Conservation (phyloP, 768 basidiomycete species). For the Rubroboletus satanas region DNA sequence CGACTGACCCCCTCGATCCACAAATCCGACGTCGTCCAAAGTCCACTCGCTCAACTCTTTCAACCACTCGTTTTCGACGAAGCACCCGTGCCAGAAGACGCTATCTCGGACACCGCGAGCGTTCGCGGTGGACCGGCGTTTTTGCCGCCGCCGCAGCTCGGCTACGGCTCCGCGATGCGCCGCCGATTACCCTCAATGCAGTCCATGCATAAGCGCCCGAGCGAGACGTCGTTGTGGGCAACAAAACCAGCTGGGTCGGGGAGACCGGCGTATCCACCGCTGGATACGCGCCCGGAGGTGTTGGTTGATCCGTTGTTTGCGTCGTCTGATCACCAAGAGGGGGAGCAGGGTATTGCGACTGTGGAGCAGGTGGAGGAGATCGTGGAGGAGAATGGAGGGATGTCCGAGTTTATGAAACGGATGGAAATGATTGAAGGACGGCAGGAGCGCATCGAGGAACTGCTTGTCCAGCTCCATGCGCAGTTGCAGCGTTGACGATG, state of each 20-base stretch:
- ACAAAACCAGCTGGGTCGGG: background rate
- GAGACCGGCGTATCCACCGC: conserved; percentile 12
- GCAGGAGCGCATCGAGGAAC: conserved; percentile 47
- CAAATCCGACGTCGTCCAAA: conserved; percentile 31
- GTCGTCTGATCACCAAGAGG: conserved; percentile 25
- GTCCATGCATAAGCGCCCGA: conserved; percentile 14
- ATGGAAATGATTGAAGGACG: conserved; percentile 41
- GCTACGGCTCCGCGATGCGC: conserved; percentile 40
- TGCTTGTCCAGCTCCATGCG: conserved; percentile 36
- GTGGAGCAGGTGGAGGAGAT: conserved; percentile 28
- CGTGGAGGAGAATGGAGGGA: conserved; percentile 25
- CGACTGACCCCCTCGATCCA: conserved; percentile 19
- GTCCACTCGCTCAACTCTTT: conserved; percentile 70
- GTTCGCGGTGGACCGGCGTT: conserved; percentile 5
- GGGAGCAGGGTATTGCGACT: conserved; percentile 14
- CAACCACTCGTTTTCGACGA: conserved; percentile 62
- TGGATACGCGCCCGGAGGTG: conserved; percentile 26
- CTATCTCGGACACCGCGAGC: conserved; percentile 16
- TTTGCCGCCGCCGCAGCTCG: conserved; percentile 16
- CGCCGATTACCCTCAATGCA: conserved; percentile 37
- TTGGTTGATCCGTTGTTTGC: conserved; percentile 20
- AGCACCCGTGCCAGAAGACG: conserved; percentile 32
- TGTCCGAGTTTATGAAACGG: conserved; percentile 30
- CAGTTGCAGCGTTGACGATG: conserved; percentile 11
- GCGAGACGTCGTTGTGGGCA: conserved; percentile 8